Evolutionary conservation across 1,139 yeast species (phyloP), one percentile per base, ranked within the genome.

Genomic region (Martiniozyma asiatica): DNA sequence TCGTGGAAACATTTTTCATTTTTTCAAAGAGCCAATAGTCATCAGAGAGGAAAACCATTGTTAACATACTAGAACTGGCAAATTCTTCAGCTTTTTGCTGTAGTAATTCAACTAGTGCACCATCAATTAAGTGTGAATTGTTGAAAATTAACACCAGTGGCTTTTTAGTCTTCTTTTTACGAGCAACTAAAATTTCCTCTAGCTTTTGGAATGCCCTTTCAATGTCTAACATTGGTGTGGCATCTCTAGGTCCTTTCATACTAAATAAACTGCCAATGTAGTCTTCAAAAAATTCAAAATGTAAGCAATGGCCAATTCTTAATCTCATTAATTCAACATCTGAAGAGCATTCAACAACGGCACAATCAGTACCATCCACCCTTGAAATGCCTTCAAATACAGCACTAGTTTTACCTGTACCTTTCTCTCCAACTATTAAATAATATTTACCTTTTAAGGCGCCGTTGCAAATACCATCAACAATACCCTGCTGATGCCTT

Each of bases 21-120:
- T 84, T 69, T 44, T 81, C 93, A 49, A 79, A 81, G 2, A 81
- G 68, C 94, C 94, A 81, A 52, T 81, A 81, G 46, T 81, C 94
- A 52, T 81, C 93, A 38, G 84, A 72, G 44, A 79, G 78, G 59
- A 81, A 80, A 4, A 81, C 58, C 53, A 80, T 69, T 0, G 92
- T 81, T 11, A 75, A 76, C 32, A 81, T 58, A 0, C 89, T 87
- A 1, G 84, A 65, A 2, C 89, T 89, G 41, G 87, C 70, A 27
- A 81, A 60, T 10, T 73, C 54, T 47, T 81, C 94, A 0, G 94
- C 93, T 47, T 81, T 80, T 45, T 81, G 94, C 43, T 81, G 94
- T 26, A 81, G 55, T 27, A 81, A 57, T 43, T 80, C 93, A n/a
- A 81, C 68, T 27, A 81, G 55, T 44, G 80, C 80, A 34, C 78